phyloP scores from a whole-genome alignment of 1,284 basidiomycete genomes.

The Sanghuangporus sanghuang region DNA sequence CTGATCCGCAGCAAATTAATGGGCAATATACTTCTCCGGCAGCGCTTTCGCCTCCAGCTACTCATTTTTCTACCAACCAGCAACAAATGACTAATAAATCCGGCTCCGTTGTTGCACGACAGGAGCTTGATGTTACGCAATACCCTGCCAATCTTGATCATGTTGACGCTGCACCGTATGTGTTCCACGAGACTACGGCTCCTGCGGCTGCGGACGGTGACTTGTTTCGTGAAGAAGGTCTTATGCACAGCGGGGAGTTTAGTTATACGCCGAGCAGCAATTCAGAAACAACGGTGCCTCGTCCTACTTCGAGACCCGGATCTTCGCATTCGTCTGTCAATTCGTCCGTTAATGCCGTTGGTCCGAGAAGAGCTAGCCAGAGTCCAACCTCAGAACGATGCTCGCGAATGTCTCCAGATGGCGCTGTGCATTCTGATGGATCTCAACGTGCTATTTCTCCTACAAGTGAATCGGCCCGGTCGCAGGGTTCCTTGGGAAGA shows the following conservation, averaged over 20 bases:
- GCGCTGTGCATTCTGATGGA: neutral
- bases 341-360: neutral
- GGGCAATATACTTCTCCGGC: neutral
- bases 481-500: constrained; percentile 8
- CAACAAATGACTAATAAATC: neutral
- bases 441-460: constrained; percentile 8
- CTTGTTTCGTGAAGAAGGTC: neutral
- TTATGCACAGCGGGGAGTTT: neutral
- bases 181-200: neutral
- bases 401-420: constrained; percentile 1
- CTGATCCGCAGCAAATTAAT: neutral
- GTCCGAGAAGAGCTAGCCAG: neutral
- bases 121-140: neutral
- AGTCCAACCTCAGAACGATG: neutral
- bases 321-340: constrained; percentile 6
- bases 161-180: neutral
- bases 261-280: neutral
- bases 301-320: constrained; percentile 1
- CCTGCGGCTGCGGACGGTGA: neutral
- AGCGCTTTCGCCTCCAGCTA: neutral
- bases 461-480: constrained; percentile 14
- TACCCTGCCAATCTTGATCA: neutral
- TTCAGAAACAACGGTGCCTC: neutral
- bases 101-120: neutral
- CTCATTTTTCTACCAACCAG: too few species aligned